Base-by-base conservation (phyloP, 2,329 filamentous ascomycete species). In the Pyrenochaeta sp. region DNA sequence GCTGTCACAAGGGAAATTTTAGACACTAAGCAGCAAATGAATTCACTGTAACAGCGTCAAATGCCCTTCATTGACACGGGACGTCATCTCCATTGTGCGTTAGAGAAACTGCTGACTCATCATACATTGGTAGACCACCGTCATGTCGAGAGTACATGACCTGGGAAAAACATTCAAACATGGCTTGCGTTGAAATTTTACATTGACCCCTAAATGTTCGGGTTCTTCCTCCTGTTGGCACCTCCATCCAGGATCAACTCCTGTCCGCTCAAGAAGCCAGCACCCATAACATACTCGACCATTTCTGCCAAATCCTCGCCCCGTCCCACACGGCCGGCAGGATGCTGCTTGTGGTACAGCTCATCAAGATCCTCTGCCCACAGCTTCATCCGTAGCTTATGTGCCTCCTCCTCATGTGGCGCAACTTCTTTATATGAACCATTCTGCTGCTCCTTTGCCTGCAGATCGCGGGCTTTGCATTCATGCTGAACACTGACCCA, bases 401-500 rank as follows among this genome's bases (percentile, higher is more conserved):
- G 21, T 2, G 52, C 51, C 13, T 44, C 45, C 7, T 55, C 52
- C 17, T 55, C 58, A 38, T 61, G 56, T 13, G 54, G 50, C 13
- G 50, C 51, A 14, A 35, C 35, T 19, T 47, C 38, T 26, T 55
- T 57, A 32, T 50, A 55, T 8, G 48, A 35, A 4, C 51, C 51
- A 27, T 57, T 55, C 23, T 57, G 47, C 21, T 39, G 42, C 27
- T 46, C 51, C 44, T 43, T 48, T 0, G 70, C 71, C 28, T 69
- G 60, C 56, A 74, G 67, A 54, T 79, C 74, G 3, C 66, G 69
- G 4, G 62, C 59, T 47, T 63, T 63, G 28, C 67, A 69, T 56
- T 76, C 72, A 34, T 78, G 66, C 29, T 60, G 64, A 10, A 80
- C 77, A 49, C 77, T 69, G 31, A 81, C 75, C 78, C 77, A 80